Conservation (phyloP, 306 rosid species). For the Malus fusca region DNA sequence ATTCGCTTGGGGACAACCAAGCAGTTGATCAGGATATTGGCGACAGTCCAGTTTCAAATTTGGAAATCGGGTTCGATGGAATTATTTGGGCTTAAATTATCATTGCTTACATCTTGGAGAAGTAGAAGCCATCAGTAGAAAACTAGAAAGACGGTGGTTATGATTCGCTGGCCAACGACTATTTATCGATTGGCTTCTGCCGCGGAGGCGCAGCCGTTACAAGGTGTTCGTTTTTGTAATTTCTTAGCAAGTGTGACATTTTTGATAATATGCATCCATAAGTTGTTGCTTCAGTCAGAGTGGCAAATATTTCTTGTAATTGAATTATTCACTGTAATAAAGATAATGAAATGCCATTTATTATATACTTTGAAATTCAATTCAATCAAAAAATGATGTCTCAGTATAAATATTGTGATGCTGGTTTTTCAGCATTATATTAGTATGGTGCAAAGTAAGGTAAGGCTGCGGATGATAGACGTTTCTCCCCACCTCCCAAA, state of each 20-base stretch:
- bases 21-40: conserved; percentile 35
- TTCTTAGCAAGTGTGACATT: no score
- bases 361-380: not conserved
- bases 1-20: conserved; percentile 37
- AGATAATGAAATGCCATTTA: not conserved
- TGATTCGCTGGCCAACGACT: not conserved
- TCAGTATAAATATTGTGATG: no score
- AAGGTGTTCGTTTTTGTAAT: not conserved
- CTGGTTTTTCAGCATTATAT: no score
- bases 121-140: not conserved
- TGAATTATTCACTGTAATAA: not conserved
- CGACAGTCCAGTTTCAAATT: conserved; percentile 67
- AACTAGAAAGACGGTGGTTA: not conserved
- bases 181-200: not conserved
- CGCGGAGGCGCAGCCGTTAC: not conserved
- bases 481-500: no score
- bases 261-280: no score
- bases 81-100: conserved; percentile 52
- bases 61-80: conserved; percentile 69
- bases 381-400: not conserved
- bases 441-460: no score
- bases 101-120: not conserved
- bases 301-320: not conserved
- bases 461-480: no score
- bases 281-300: not conserved